Evolutionary conservation across 108 stramenopile genomes (phyloP), one percentile per base, ranked within the genome.

Genomic region (Fistulifera solaris): DNA sequence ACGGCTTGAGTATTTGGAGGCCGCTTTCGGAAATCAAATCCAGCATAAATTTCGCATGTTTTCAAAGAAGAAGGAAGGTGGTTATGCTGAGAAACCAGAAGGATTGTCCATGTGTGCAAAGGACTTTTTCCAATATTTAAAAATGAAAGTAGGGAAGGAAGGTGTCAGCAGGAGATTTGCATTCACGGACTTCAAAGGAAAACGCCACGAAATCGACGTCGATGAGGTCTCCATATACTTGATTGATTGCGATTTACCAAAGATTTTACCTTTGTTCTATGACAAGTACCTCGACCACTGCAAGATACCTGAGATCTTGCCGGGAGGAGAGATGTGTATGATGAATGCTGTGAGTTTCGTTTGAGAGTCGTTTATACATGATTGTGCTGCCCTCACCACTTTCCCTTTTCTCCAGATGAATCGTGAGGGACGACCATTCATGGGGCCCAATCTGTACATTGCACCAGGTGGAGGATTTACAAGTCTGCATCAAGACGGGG

Each of bases 381-480:
- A 35, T n/a, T 6, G 31, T 35, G 31, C 31, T 35, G 3, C 6
- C 3, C 31, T 35, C 31, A 35, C 31, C 3, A 35, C 31, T 35
- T 23, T 13, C 1, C 27, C 0, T 2, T 17, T 58, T 7, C 40
- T 1, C 2, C 40, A 27, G 58, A 26, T 41, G 16, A 19, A 58
- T 23, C 27, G 38, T 17, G 60, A 54, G 35, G 77, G 71, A 1
- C 38, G 77, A 44, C 85, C 85, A 8, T 83, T 85, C 58, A 91
- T 87, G 89, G 89, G 89, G 0, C 89, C 89, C 18, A 90, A 90
- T 47, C 35, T 90, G 23, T 88, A 88, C 54, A 54, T 81, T 0
- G 81, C 80, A n/a, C 80, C 81, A 24, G 75, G 73, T 22, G 68
- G 63, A 2, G 67, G 77, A 12, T 91, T 81, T 43, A 91, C 89